Conservation (phyloP, 331 rosid species). For the Saraca asoca region DNA sequence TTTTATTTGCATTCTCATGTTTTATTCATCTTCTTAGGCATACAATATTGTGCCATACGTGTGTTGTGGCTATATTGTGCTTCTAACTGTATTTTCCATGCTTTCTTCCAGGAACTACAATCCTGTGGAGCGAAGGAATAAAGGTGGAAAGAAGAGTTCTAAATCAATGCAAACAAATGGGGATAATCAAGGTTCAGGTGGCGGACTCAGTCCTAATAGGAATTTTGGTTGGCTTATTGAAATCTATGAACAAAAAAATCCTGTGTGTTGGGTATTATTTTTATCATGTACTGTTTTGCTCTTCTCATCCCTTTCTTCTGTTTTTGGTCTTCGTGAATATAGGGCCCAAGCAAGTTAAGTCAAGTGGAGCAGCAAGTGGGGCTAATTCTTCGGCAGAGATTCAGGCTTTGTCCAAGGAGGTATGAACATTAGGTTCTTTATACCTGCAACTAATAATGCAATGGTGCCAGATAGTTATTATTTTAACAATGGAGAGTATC, state of each 20-base stretch:
- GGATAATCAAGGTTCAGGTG: too few relatives aligned
- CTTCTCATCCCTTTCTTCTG: conserved; percentile 3
- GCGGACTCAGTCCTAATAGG: too few relatives aligned
- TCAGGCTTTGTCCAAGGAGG: conserved; percentile 85
- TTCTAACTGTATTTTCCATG: too few relatives aligned
- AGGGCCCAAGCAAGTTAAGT: conserved; percentile 70
- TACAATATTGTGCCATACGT: too few relatives aligned
- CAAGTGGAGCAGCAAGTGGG: conserved; percentile 44
- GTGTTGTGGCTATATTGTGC: too few relatives aligned
- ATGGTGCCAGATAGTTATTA: conserved; percentile 26
- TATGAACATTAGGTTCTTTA: conserved; percentile 32
- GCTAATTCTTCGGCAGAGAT: conserved; percentile 58
- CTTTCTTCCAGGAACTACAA: too few relatives aligned
- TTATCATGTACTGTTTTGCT: conserved; percentile 3
- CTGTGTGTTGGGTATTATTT: conserved; percentile 3
- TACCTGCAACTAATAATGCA: conserved; percentile 18
- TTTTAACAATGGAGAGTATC: conserved; percentile 13
- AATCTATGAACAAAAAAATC: conserved; percentile 10
- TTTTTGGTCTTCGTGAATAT: conserved; percentile 15
- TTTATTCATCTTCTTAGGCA: too few relatives aligned
- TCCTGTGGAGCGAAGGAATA: too few relatives aligned
- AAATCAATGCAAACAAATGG: too few relatives aligned
- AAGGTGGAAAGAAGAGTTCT: too few relatives aligned
- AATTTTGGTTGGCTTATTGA: conserved; percentile 40
- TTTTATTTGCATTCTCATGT: conserved; percentile 16